Evolutionary conservation across 1,284 basidiomycete genomes (phyloP).

Genomic region (Porodaedalea pini): DNA sequence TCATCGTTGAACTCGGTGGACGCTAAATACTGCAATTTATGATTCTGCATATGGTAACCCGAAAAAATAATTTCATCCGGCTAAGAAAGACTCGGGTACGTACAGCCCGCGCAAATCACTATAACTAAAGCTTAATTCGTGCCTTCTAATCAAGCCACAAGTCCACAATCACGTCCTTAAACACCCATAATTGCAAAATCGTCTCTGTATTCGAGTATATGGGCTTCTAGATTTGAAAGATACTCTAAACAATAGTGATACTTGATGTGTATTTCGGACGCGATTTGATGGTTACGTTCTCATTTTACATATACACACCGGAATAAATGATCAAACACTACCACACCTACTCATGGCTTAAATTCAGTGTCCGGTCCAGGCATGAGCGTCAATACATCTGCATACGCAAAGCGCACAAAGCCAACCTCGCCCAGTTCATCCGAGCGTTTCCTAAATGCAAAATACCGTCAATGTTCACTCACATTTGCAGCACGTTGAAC

Average conservation of each 20-base stretch:
- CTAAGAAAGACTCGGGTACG: conserved; percentile 5
- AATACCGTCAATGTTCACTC: conserved; percentile 16
- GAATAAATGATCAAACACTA: no score
- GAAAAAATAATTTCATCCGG: conserved; percentile 4
- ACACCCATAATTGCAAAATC: no score
- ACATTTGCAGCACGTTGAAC: conserved; percentile 10
- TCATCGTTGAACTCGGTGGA: not conserved
- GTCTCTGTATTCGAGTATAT: no score
- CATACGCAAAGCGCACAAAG: conserved; percentile 50
- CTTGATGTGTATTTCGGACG: no score
- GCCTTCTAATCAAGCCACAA: no score
- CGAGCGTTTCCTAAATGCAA: conserved; percentile 34
- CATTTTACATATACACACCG: no score
- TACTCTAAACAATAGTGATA: no score
- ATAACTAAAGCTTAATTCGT: no score
- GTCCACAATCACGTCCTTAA: no score
- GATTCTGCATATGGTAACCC: conserved; percentile 1
- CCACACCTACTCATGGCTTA: not conserved
- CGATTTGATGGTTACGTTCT: no score
- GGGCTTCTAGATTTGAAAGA: no score
- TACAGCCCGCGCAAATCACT: no score
- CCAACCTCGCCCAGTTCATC: conserved; percentile 45
- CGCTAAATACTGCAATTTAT: conserved; percentile 4
- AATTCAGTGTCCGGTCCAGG: conserved; percentile 33
- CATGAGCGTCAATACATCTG: conserved; percentile 52